These are phyloP conservation scores for Chlorella variabilis DNA, from an alignment of 163 green algal species.

Conservation along the genomic window DNA sequence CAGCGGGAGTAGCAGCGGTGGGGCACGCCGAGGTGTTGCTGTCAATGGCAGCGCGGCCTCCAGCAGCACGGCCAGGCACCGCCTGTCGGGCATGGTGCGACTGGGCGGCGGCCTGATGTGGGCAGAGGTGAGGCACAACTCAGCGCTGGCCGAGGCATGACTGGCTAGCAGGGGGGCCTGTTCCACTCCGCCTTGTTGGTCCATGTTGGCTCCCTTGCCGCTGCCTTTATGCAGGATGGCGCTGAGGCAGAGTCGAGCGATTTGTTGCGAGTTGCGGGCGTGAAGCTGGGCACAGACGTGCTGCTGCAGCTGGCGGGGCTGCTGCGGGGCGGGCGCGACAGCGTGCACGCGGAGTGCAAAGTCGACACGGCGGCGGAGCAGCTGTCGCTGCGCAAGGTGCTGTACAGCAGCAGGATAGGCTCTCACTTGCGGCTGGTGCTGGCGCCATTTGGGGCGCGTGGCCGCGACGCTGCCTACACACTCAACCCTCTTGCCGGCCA, in stretches of 20 bases:
- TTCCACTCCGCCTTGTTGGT: too few relatives aligned
- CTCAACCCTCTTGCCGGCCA: constrained; percentile 45
- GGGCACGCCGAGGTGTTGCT: background rate
- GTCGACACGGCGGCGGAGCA: constrained; percentile 17
- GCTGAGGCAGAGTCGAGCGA: background rate
- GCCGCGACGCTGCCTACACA: constrained; percentile 44
- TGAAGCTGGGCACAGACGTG: constrained; percentile 34
- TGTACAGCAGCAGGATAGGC: constrained; percentile 34
- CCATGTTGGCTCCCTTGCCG: background rate
- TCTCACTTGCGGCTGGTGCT: constrained; percentile 15
- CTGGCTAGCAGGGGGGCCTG: too few relatives aligned
- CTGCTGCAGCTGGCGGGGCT: constrained; percentile 24
- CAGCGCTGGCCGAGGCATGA: too few relatives aligned
- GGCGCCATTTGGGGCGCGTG: constrained; percentile 45
- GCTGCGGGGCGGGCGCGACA: constrained; percentile 37
- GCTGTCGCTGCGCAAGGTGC: constrained; percentile 35
- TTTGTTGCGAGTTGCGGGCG: constrained; percentile 12
- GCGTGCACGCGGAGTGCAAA: constrained; percentile 34
- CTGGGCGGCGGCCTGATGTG: constrained; percentile 48
- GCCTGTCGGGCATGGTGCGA: constrained; percentile 19
- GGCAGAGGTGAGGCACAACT: constrained; percentile 15
- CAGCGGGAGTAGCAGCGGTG: background rate
- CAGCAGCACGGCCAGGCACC: background rate
- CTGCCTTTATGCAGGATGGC: background rate
- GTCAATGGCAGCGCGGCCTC: background rate